Conservation (phyloP, 805 yeast genomes). For the Zygosaccharomyces pseudorouxii region DNA sequence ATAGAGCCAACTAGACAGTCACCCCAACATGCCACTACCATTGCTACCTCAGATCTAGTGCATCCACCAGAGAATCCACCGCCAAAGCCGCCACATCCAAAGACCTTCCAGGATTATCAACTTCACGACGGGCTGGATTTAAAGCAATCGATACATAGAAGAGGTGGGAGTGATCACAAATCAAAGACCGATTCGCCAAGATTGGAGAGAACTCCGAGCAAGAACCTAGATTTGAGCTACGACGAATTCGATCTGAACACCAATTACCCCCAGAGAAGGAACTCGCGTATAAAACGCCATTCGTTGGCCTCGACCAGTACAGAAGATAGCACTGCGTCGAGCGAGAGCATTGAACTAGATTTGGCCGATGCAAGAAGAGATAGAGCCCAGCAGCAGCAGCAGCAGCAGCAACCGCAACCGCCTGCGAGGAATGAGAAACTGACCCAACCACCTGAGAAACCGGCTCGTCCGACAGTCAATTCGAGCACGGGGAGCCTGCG, state of each 20-base stretch:
- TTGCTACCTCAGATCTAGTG: not conserved
- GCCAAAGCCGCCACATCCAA: slow-evolving; percentile 15
- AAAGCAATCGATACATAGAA: not conserved
- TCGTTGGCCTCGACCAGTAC: slow-evolving; percentile 5
- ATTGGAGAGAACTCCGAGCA: slow-evolving; percentile 3
- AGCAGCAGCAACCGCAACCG: not conserved
- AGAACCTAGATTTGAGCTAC: slow-evolving; percentile 16
- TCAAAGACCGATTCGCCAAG: not conserved
- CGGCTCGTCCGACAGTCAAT: not conserved
- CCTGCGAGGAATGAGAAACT: slow-evolving; percentile 3
- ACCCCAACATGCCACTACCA: slow-evolving; percentile 1
- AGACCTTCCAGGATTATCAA: slow-evolving; percentile 8
- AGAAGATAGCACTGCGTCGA: slow-evolving; percentile 23
- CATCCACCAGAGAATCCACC: slow-evolving; percentile 13
- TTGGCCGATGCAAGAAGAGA: slow-evolving; percentile 18
- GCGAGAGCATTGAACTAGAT: slow-evolving; percentile 29
- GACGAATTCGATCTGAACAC: slow-evolving; percentile 21
- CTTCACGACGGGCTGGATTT: slow-evolving; percentile 6
- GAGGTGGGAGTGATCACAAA: not conserved
- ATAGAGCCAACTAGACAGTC: not conserved
- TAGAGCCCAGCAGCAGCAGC: not conserved
- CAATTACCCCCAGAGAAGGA: slow-evolving; percentile 9
- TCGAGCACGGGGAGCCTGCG: slow-evolving; percentile 10
- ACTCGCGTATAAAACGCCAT: slow-evolving; percentile 1
- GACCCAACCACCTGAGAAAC: not conserved